Conservation (phyloP, 2,329 filamentous ascomycete genomes). For the Microsporum audouinii region DNA sequence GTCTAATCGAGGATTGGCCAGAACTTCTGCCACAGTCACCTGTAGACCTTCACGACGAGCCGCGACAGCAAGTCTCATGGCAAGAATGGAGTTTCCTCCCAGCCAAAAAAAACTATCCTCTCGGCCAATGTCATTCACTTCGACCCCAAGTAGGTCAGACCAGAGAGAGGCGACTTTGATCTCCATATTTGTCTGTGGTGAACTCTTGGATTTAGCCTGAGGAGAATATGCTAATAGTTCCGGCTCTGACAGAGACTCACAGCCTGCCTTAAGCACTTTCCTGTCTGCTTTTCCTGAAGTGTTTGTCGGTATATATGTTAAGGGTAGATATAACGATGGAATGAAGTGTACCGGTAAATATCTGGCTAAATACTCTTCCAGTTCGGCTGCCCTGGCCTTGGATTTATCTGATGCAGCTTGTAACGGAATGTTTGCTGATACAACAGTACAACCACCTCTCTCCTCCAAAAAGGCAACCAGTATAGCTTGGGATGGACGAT, state of each 20-base stretch:
- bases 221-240: neutral
- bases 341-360: slow-evolving; percentile 26
- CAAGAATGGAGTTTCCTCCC: slow-evolving; percentile 46
- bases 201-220: neutral
- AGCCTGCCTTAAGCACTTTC: slow-evolving; percentile 18
- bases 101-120: slow-evolving; percentile 47
- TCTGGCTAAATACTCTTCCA: neutral
- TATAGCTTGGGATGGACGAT: neutral
- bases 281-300: slow-evolving; percentile 26
- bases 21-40: slow-evolving; percentile 47
- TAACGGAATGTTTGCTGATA: slow-evolving; percentile 29
- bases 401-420: neutral
- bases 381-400: neutral
- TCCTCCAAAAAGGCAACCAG: neutral
- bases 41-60: slow-evolving; percentile 39
- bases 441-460: neutral
- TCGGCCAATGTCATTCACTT: slow-evolving; percentile 37
- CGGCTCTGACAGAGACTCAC: neutral
- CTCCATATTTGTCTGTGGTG: neutral
- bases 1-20: slow-evolving; percentile 23
- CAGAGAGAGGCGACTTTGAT: slow-evolving; percentile 30
- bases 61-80: slow-evolving; percentile 50
- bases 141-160: slow-evolving; percentile 37
- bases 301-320: slow-evolving; percentile 19
- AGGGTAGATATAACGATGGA: slow-evolving; percentile 25